phyloP scores from a whole-genome alignment of 176 grass and related monocot species.

The Rhipidocladum racemiflorum region DNA sequence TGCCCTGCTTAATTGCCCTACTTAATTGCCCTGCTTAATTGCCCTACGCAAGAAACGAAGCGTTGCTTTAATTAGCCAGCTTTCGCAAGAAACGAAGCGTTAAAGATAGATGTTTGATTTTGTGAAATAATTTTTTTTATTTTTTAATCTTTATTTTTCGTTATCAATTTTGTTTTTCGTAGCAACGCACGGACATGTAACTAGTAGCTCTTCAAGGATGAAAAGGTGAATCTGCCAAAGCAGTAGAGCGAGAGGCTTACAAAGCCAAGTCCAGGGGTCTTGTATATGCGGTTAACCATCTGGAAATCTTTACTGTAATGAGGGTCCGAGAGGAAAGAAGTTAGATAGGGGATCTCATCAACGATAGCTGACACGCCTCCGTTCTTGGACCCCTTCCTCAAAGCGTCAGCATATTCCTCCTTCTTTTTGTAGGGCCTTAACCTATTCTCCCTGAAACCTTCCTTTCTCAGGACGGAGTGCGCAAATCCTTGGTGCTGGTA shows the following conservation, averaged over 20 bases:
- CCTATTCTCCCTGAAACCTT: background rate
- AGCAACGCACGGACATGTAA: no score
- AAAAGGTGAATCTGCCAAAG: background rate
- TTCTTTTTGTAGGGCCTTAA: conserved; percentile 3
- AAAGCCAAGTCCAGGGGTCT: conserved; percentile 51
- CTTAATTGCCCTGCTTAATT: no score
- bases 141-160: no score
- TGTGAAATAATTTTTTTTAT: no score
- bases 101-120: no score
- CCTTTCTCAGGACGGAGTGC: background rate
- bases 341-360: conserved; percentile 57
- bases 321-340: conserved; percentile 25
- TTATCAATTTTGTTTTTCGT: no score
- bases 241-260: conserved; percentile 30
- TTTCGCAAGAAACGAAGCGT: no score
- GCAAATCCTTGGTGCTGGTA: conserved; percentile 44
- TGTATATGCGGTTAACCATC: conserved; percentile 43
- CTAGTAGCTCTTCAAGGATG: background rate
- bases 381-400: conserved; percentile 33
- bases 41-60: no score
- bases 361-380: conserved; percentile 55
- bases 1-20: no score
- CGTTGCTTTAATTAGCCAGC: no score
- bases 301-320: conserved; percentile 26
- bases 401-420: conserved; percentile 39